Evolutionary conservation across 495 filamentous ascomycete species (phyloP), one percentile per base, ranked within the genome.

Genomic region (Penicillium lagena): DNA sequence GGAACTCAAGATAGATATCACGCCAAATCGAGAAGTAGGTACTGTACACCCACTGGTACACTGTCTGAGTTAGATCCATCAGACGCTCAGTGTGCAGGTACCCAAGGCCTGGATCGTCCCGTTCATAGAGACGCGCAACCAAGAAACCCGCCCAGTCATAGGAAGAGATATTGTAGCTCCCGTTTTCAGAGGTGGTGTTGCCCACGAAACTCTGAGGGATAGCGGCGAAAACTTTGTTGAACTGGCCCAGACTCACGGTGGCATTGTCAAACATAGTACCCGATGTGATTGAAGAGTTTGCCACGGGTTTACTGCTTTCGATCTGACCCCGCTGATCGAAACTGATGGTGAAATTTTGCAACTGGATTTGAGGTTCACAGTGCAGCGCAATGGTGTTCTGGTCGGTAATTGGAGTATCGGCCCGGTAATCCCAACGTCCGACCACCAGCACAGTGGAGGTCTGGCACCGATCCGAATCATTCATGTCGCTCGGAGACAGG

Each of bases 131-230:
- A 7, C 63, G 63, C 4, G 67, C 61, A 22, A 68, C 63, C 17
- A 70, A 54, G 37, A 68, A 70, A 0, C 67, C 67, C 1, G 67
- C 64, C 67, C 67, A 70, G 41, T 70, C 67, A 38, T 70, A 70
- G 0, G 64, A 65, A 1, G 63, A 56, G 1, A 64, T 52, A 31
- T 58, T 60, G 31, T 59, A 62, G 1, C 50, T 54, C 7, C 58
- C 59, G 10, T 63, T 62, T 7, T 45, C 39, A 22, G 52, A 33
- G 9, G 54, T 47, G 1, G 54, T 60, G 28, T 65, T 61, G 32
- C 61, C 64, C 2, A 62, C 52, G 33, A 55, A 70, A 35, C 56
- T 67, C 42, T 64, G 63, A 0, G 67, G 64, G 13, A 70, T 68
- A 0, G 64, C 55, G 12, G 63, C 63, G 50, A 70, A 70, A 9